Base-by-base conservation (phyloP, 1,139 yeast genomes). In the Hansenula lynferdii region DNA sequence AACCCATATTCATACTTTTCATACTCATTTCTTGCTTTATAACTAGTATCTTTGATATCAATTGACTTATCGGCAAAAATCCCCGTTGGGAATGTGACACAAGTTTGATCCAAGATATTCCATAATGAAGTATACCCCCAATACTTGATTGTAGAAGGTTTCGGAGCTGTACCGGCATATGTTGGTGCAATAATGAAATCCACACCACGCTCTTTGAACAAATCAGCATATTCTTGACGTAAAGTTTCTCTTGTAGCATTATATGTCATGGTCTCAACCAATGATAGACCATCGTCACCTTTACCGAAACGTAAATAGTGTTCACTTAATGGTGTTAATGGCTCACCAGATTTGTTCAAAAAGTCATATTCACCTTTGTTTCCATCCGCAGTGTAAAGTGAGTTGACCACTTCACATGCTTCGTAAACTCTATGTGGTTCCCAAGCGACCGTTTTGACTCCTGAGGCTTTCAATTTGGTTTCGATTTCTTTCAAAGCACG, bases 71-170 rank as follows among this genome's bases (percentile, higher is more conserved):
- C 85, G 52, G 76, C 85, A 52, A 58, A 66, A 45, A 78, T 58
- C 12, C 84, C 82, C 8, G 85, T 72, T 52, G 83, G 86, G 60
- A 77, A 65, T 3, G 70, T 69, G 42, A 79, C 70, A 30, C 80
- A 69, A 35, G 87, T 84, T 51, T 77, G 67, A 54, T 81, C 87
- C 47, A 80, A 60, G 40, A 80, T 55, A 55, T 80, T 81, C 69
- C 77, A 83, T 48, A 82, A 70, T 0, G 85, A 61, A 10, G 89
- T 81, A 62, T 82, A 83, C 5, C 86, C 81, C 92, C 94, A 83
- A 60, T 81, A 80, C 55, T 72, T 75, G 11, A 83, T 73, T 38
- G 75, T 72, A 34, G 75, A 80, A 15, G 80, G 77, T 37, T 70
- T 73, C 16, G 90, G 87, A 6, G 94, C 89, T 38, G 80, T 84